A percentile compares a stretch with the other conserved stretches of the same genome.
phyloP scores from a whole-genome alignment of 148 eudicot genomes.

The Fagopyrum tataricum region DNA sequence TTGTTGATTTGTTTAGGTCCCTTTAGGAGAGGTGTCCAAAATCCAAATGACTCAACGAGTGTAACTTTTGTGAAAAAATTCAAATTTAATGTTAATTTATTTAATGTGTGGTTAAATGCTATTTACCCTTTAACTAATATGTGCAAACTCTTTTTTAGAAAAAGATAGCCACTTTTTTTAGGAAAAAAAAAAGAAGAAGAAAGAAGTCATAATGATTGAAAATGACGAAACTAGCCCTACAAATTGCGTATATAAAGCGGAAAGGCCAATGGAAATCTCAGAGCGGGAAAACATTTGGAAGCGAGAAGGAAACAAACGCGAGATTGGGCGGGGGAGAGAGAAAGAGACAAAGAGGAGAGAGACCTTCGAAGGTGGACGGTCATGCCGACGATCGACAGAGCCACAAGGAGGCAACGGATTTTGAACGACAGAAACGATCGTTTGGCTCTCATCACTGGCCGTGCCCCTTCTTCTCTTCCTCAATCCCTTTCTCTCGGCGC shows the following conservation, averaged over 20 bases:
- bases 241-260: neutral
- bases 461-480: neutral
- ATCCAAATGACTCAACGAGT: no score
- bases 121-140: no score
- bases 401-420: neutral
- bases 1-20: no score
- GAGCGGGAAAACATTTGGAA: neutral
- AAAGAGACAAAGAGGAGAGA: neutral
- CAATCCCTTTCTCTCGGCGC: neutral
- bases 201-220: no score
- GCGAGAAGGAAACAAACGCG: conserved; percentile 5
- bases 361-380: neutral
- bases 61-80: no score
- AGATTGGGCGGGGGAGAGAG: conserved; percentile 7
- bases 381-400: neutral
- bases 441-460: conserved; percentile 7
- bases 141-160: no score
- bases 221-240: neutral
- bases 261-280: neutral
- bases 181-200: no score
- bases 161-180: no score
- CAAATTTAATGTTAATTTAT: no score
- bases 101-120: no score
- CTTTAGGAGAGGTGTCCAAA: no score
- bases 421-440: neutral